A percentile compares a stretch with the other conserved stretches of the same genome.
phyloP scores from a whole-genome alignment of 2,329 filamentous ascomycete species.

The Trichoderma polysporum region DNA sequence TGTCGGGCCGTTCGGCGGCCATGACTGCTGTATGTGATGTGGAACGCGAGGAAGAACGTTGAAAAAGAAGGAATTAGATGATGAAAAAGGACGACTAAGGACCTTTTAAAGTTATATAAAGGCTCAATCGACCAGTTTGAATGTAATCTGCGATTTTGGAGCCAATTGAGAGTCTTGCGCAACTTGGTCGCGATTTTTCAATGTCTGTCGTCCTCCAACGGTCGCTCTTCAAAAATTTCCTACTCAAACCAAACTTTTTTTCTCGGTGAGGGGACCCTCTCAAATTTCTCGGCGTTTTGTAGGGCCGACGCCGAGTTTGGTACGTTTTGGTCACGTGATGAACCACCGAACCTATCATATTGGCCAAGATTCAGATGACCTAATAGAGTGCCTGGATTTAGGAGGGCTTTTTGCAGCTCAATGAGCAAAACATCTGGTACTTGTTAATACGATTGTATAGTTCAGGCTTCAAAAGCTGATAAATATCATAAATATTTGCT shows the following conservation, averaged over 20 bases:
- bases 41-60: conserved; percentile 10
- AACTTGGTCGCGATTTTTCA: conserved; percentile 17
- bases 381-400: background rate
- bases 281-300: conserved; percentile 33
- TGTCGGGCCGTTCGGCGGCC: conserved; percentile 50
- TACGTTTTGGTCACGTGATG: conserved; percentile 10
- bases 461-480: background rate
- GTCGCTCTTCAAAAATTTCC: conserved; percentile 32
- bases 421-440: background rate
- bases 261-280: conserved; percentile 31
- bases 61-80: background rate
- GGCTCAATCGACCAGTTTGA: background rate
- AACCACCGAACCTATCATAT: background rate
- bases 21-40: conserved; percentile 34
- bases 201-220: conserved; percentile 21
- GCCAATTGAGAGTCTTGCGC: conserved; percentile 20
- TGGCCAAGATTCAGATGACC: conserved; percentile 9
- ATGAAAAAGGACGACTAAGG: background rate
- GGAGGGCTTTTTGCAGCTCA: background rate
- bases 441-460: background rate
- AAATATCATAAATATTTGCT: background rate
- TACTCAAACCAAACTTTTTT: conserved; percentile 33
- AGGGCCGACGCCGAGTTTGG: conserved; percentile 32
- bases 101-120: background rate
- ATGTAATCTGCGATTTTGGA: background rate